Conservation (phyloP, 2,329 filamentous ascomycete genomes). For the Penicillium sp. region DNA sequence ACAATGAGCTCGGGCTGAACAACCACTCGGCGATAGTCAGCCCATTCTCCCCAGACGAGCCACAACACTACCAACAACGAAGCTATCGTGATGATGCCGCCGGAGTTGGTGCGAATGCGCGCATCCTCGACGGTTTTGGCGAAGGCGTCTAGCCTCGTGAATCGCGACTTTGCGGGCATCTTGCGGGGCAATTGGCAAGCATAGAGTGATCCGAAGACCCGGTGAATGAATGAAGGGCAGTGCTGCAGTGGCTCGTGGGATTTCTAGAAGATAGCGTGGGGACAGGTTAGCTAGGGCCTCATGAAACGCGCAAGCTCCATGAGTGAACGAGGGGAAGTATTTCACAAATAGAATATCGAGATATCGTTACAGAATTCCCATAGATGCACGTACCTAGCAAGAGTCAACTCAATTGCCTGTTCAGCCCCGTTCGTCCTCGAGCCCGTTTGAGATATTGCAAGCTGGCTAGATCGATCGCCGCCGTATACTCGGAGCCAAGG, state of each 20-base stretch:
- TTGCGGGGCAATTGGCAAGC: slow-evolving; percentile 38
- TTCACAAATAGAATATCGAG: not conserved
- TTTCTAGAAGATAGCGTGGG: slow-evolving; percentile 19
- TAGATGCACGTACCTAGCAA: slow-evolving; percentile 15
- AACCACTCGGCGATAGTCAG: slow-evolving; percentile 83
- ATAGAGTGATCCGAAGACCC: slow-evolving; percentile 30
- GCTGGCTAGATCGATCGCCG: slow-evolving; percentile 23
- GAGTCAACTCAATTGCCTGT: slow-evolving; percentile 25
- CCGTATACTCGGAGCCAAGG: slow-evolving; percentile 17
- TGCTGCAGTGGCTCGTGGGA: slow-evolving; percentile 6
- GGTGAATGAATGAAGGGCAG: slow-evolving; percentile 12
- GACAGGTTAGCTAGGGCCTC: slow-evolving; percentile 24
- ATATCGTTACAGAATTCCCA: not conserved
- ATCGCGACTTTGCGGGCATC: slow-evolving; percentile 92
- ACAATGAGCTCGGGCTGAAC: slow-evolving; percentile 94
- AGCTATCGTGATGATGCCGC: slow-evolving; percentile 90
- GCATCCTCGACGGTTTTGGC: slow-evolving; percentile 99
- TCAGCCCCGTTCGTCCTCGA: slow-evolving; percentile 9
- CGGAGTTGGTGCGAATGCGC: slow-evolving; percentile 90
- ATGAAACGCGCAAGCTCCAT: slow-evolving; percentile 25
- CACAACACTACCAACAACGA: slow-evolving; percentile 88
- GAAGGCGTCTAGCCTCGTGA: slow-evolving; percentile 96
- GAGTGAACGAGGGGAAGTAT: not conserved
- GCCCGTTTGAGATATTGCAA: slow-evolving; percentile 25
- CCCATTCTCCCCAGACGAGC: slow-evolving; percentile 94